Base-by-base conservation (phyloP, 2,329 filamentous ascomycete species). In the Pestalotiopsis fici region DNA sequence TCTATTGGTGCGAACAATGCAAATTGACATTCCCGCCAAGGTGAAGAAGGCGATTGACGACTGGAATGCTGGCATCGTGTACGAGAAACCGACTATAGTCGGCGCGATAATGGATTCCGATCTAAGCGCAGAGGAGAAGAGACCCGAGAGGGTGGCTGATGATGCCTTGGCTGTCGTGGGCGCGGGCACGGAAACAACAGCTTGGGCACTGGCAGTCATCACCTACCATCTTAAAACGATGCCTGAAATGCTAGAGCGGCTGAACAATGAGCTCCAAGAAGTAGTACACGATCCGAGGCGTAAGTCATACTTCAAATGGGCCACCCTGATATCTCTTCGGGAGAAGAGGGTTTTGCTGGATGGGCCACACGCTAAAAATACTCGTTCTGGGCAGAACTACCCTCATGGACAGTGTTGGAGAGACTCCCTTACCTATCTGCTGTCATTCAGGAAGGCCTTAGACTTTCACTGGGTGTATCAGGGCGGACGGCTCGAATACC, bases 151-250 rank as follows among this genome's bases (percentile, higher is more conserved):
- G 2, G 75, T 82, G 12, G 76, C 76, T 9, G 78, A 81, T 13
- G 81, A 83, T 55, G 80, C 78, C 3, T 78, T 81, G 61, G 75
- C 76, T 9, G 71, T 81, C n/a, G 73, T 81, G 4, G 73, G 78
- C 64, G 80, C 79, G 2, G 81, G 81, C 12, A 81, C 80, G 2
- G 74, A 83, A 66, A 83, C 81, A 3, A 82, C 81, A 2, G 69
- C 73, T 12, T 50, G 43, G 43, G 71, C 70, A 4, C 57, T 74
- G 15, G 64, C 56, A 28, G 39, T 54, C 3, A 59, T 68, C 43
- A 68, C 62, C n/a, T 68, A 64, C 61, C 59, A 65, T 11, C 25
- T 83, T 2, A 76, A 80, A 27, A 67, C 71, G n/a, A 73, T 78
- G 23, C 77, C 79, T 0, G 4, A 67, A 0, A 73, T 79, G 4